These are phyloP conservation scores for Cutaneotrichosporon curvatum DNA, from an alignment of 1,284 basidiomycete species.

Conservation along the genomic window DNA sequence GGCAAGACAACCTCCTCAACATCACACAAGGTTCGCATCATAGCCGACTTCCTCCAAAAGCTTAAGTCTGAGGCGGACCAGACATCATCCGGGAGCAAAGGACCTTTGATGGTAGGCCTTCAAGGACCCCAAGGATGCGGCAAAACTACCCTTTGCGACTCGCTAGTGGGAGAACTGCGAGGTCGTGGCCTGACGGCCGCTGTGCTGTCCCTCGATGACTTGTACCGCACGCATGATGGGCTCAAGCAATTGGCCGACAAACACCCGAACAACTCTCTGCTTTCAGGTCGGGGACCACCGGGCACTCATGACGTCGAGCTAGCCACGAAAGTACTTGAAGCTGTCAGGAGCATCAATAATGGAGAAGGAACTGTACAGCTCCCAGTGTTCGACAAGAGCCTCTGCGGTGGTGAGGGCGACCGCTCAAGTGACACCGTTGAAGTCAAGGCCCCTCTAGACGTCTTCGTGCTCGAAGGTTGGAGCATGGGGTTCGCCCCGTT, in stretches of 20 bases:
- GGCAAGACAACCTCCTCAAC: conserved; percentile 30
- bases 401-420: conserved; percentile 73
- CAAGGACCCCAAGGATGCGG: conserved; percentile 21
- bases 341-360: conserved; percentile 9
- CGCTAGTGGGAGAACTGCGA: conserved; percentile 23
- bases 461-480: conserved; percentile 68
- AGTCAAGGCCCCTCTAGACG: conserved; percentile 55
- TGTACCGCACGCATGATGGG: conserved; percentile 33
- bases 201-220: conserved; percentile 37
- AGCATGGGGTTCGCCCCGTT: conserved; percentile 47
- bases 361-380: conserved; percentile 5
- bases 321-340: neutral
- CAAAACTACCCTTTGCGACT: conserved; percentile 37
- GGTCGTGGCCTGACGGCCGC: conserved; percentile 20
- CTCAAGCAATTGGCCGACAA: conserved; percentile 25
- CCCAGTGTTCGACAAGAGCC: conserved; percentile 81
- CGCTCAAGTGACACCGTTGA: conserved; percentile 50
- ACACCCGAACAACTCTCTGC: conserved; percentile 33
- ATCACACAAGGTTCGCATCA: conserved; percentile 34
- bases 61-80: conserved; percentile 5
- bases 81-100: conserved; percentile 8
- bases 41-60: conserved; percentile 28
- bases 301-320: conserved; percentile 37
- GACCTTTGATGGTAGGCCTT: conserved; percentile 19
- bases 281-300: conserved; percentile 39